These are phyloP conservation scores for Apiospora arundinis DNA, from an alignment of 2,329 filamentous ascomycete genomes.

Conservation along the genomic window DNA sequence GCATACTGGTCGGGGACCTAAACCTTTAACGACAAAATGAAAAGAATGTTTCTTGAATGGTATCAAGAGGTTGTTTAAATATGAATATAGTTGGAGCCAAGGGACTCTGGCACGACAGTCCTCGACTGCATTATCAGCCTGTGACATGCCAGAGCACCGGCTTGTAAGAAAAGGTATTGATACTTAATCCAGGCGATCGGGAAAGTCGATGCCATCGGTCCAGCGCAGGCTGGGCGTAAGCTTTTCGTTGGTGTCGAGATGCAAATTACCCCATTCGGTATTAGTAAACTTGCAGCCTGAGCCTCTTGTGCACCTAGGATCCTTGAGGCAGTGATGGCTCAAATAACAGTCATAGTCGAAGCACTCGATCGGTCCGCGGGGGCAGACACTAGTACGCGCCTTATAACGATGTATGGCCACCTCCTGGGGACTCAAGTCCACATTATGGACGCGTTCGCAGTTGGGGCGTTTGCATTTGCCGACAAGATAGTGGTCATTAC, in stretches of 20 bases:
- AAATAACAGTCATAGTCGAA: slow-evolving; percentile 43
- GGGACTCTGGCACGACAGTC: neutral
- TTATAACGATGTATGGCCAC: slow-evolving; percentile 45
- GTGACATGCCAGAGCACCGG: neutral
- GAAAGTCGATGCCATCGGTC: slow-evolving; percentile 17
- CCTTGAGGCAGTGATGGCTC: slow-evolving; percentile 42
- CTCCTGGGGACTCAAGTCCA: slow-evolving; percentile 38
- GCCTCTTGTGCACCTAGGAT: slow-evolving; percentile 33
- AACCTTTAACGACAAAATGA: neutral
- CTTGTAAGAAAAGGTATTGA: neutral
- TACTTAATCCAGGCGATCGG: slow-evolving; percentile 9
- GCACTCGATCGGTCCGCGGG: slow-evolving; percentile 38
- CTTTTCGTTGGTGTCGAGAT: slow-evolving; percentile 38
- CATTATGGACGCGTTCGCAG: slow-evolving; percentile 42
- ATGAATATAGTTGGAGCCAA: neutral
- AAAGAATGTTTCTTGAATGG: neutral
- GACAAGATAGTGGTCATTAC: slow-evolving; percentile 43
- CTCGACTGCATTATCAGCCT: neutral
- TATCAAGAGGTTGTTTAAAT: neutral
- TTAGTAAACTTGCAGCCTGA: slow-evolving; percentile 38
- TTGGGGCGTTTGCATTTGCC: slow-evolving; percentile 39
- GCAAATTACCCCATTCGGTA: slow-evolving; percentile 40
- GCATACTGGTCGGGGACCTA: neutral
- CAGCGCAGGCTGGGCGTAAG: slow-evolving; percentile 29
- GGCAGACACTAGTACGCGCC: slow-evolving; percentile 42